Base-by-base conservation (phyloP, 306 rosid genomes). In the Acacia melanoxylon region DNA sequence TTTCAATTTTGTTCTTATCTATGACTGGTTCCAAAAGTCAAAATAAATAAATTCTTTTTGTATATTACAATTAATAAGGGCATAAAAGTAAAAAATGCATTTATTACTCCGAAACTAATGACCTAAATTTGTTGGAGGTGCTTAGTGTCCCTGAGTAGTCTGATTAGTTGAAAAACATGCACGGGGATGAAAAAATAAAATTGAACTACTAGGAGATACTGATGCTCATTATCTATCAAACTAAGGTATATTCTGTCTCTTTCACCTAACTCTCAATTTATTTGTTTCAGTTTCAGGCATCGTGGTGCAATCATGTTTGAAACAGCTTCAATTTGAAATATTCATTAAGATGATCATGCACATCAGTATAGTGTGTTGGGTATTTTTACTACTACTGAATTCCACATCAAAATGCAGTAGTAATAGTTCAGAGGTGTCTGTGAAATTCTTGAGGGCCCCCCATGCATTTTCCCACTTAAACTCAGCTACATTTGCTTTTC, bases 381-480 rank as follows among this genome's bases (percentile, higher is more conserved):
- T 80, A 51, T 78, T 86, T 25, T 78, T 79, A 72, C 44, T 79
- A 72, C 44, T 87, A 17, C 85, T 92, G 73, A 82, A 89, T 78
- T 85, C 83, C 33, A 58, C 77, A 78, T 80, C 84, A 59, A 51
- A 78, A 82, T 89, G 88, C 79, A 81, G 68, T 61, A 84, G 82
- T 75, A 89, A 90, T 54, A 84, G 82, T 75, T 90, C 92, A 54
- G 87, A 82, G 77, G 68, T 88, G 72, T 74, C 83, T 77, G 86
- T 93, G 80, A 90, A 91, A 83, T 89, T 95, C 91, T 86, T 90
- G 88, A 93, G 91, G 72, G 85, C 91, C 51, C 98, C 98, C 8
- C 84, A 83, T 74, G 84, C 91, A 82, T 89, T 95, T 83, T 95
- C 98, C n/a, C 93, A 86, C 76, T 84, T 86, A 81, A 95, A 75